Evolutionary conservation across 2,329 filamentous ascomycete genomes (phyloP).

Genomic region (Fusarium sp.): DNA sequence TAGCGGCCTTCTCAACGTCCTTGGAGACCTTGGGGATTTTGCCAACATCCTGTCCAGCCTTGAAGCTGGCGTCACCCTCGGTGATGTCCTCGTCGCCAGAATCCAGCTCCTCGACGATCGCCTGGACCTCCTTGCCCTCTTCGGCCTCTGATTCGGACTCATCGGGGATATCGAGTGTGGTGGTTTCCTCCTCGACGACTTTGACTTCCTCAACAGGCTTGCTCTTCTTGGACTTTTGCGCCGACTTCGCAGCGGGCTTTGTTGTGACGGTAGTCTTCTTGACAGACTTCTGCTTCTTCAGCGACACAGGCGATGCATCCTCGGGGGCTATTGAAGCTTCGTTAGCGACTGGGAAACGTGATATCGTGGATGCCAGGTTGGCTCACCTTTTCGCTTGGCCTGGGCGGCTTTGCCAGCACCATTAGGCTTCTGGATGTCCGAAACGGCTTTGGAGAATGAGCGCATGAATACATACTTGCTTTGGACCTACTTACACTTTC

Average conservation of each 20-base stretch:
- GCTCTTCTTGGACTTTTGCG: constrained; percentile 51
- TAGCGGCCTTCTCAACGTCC: constrained; percentile 61
- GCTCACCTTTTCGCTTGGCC: constrained; percentile 57
- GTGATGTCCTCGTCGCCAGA: constrained; percentile 62
- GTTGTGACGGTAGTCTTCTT: constrained; percentile 49
- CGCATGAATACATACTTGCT: background rate
- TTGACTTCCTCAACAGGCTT: constrained; percentile 51
- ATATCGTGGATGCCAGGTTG: constrained; percentile 5
- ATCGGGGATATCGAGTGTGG: constrained; percentile 53
- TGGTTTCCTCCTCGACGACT: constrained; percentile 49
- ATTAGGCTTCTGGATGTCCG: constrained; percentile 53
- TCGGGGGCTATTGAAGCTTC: constrained; percentile 56
- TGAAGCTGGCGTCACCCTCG: constrained; percentile 57
- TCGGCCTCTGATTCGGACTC: constrained; percentile 58
- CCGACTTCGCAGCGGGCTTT: constrained; percentile 55
- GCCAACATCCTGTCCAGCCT: constrained; percentile 66
- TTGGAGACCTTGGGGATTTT: constrained; percentile 66
- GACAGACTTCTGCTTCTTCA: constrained; percentile 64
- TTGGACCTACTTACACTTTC: constrained; percentile 51
- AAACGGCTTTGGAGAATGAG: constrained; percentile 47
- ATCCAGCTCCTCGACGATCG: constrained; percentile 62
- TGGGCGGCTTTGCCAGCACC: constrained; percentile 54
- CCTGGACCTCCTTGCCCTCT: constrained; percentile 59
- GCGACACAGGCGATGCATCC: constrained; percentile 60
- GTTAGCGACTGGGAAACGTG: constrained; percentile 45